Base-by-base conservation (phyloP, 2,329 filamentous ascomycete species). In the Myriosclerotinia duriaeana region DNA sequence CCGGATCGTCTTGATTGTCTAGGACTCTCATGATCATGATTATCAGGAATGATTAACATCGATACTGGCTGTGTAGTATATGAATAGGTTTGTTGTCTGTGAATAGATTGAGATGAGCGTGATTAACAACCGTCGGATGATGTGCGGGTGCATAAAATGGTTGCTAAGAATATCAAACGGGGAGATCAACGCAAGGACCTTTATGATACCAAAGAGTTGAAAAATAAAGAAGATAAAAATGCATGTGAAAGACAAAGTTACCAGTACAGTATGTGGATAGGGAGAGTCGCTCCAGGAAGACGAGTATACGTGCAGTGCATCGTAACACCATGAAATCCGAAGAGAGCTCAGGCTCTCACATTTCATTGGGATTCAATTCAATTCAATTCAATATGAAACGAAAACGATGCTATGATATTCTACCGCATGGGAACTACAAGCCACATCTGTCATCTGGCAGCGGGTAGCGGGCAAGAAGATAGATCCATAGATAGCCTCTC, bases 391-490 rank as follows among this genome's bases (percentile, higher is more conserved):
- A 17, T 50, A 5, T 14, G 44, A n/a, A 60, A 5, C 7, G 30
- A 48, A 12, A 50, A 26, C 46, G 58, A 26, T 20, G 12, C 26
- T 11, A 44, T 12, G 3, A 50, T 38, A 12, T 2, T 38, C 30
- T 20, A 46, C 38, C n/a, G 44, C 14, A 44, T 38, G n/a, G 44
- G 5, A 50, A 17, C 22, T 36, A 15, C 14, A 53, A 34, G 60
- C 36, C 60, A n/a, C 48, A 63, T 42, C 60, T 54, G 36, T 54
- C 48, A 63, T 42, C 22, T 61, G n/a, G 58, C 46, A 61, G 44
- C 44, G 14, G 58, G 15, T 8, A 61, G 30, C 30, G 30, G 30
- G 30, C 14, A 40, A 36, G 58, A 9, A 36, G 44, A 52, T 26
- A n/a, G 55, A 30, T 34, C 15, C 22, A 44, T 44, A 30, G 54